Evolutionary conservation across 2,329 filamentous ascomycete genomes (phyloP), one percentile per base, ranked within the genome.

Genomic region (Talaromyces pinophilus): DNA sequence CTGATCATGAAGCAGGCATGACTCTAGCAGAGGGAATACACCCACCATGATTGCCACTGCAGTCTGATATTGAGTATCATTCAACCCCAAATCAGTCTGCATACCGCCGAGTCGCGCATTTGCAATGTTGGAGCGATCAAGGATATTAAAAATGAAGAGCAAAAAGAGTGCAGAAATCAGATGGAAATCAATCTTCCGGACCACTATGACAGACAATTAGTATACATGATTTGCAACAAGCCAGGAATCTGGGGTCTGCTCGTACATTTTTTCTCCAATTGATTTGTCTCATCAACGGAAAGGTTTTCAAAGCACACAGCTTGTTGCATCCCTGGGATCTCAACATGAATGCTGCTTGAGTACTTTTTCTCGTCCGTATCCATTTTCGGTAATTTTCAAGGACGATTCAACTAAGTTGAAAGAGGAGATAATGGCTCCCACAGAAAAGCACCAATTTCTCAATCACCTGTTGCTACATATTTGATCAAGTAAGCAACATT

Each of bases 61-160:
- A 2, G 87, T 88, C 66, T 87, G 84, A 73, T 91, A 91, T 73
- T 91, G 80, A 2, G 82, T 83, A 70, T 85, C 79, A 48, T 76
- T 76, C 68, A 90, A 80, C 1, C 80, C 74, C 25, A 90, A 77
- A 62, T 91, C 89, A 8, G 81, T 80, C 65, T 90, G 85, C 22
- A 92, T 79, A 5, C 88, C 88, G 72, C 87, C 86, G 62, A 91
- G 81, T 25, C 86, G 83, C 1, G 89, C 89, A 0, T 88, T 84
- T 1, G 88, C 88, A 69, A 91, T 90, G 75, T 90, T 89, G 74
- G 89, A 89, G 42, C 87, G 81, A 71, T 90, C 87, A 35, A 88
- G 81, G 50, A 76, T 77, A 52, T 77, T 78, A 52, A 78, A 69
- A 22, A 72, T 69, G n/a, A 44, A 44, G 42, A 44, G 42, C 42